phyloP scores from a whole-genome alignment of 2,329 filamentous ascomycete species.

The Hypoxylon sp. region DNA sequence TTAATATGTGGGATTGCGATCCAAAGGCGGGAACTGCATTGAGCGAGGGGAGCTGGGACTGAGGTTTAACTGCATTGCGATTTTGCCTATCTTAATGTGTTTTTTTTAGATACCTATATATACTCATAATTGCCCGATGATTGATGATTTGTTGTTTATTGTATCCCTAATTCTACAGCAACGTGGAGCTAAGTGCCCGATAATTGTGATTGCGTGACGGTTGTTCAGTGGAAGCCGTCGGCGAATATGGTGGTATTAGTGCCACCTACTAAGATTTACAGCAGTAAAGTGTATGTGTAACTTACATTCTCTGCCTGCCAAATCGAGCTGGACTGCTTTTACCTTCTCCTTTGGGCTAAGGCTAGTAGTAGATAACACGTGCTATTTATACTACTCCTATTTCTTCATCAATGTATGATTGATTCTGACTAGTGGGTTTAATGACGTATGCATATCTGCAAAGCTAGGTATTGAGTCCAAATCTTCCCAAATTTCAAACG shows the following conservation, averaged over 20 bases:
- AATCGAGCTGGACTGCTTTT: background rate
- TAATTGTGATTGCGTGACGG: background rate
- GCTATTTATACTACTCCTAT: conserved; percentile 3
- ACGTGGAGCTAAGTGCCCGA: no score
- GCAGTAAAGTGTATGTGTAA: background rate
- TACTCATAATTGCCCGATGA: background rate
- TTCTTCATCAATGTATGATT: background rate
- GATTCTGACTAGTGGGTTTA: background rate
- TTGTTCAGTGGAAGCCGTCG: background rate
- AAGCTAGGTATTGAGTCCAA: background rate
- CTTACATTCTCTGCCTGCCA: background rate
- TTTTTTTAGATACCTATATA: background rate
- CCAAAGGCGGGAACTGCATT: conserved; percentile 13
- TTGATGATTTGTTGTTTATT: background rate
- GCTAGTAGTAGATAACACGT: conserved; percentile 5
- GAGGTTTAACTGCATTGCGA: background rate
- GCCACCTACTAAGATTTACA: background rate
- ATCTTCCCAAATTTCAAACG: background rate
- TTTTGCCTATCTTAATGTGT: background rate
- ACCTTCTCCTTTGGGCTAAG: conserved; percentile 35
- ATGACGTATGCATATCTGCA: conserved; percentile 9
- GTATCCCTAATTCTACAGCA: background rate
- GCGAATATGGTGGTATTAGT: background rate
- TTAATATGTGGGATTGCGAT: conserved; percentile 4
- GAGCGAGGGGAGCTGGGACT: background rate